A percentile compares a stretch with the other conserved stretches of the same genome.
phyloP scores from a whole-genome alignment of 306 rosid species.

The Mimosa bimucronata region DNA sequence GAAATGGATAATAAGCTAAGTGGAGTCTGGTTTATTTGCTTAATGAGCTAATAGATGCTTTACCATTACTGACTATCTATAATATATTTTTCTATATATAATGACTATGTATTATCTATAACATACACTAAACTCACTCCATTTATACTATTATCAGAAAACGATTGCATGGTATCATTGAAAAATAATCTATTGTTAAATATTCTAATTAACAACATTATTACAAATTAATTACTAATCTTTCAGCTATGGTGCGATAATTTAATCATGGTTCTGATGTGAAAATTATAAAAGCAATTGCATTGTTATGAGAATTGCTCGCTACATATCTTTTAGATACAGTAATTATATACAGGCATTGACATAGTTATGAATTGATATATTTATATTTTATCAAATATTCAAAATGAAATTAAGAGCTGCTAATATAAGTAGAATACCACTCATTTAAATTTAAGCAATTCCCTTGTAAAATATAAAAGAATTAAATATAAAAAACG shows the following conservation, averaged over 20 bases:
- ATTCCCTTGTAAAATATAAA: neutral
- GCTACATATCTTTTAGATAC: neutral
- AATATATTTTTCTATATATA: too few relatives aligned
- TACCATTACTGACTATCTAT: neutral
- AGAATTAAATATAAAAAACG: neutral
- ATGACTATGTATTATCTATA: too few relatives aligned
- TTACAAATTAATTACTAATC: too few relatives aligned
- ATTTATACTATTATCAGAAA: too few relatives aligned
- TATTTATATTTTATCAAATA: neutral
- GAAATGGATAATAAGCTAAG: neutral
- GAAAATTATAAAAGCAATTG: too few relatives aligned
- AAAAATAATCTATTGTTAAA: too few relatives aligned
- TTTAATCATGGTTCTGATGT: too few relatives aligned
- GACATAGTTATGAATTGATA: neutral
- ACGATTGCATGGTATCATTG: neutral
- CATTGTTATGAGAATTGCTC: neutral
- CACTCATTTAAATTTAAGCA: neutral
- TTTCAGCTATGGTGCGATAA: too few relatives aligned
- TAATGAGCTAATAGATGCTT: neutral
- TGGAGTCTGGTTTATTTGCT: neutral
- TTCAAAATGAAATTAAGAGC: neutral
- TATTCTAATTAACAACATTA: too few relatives aligned
- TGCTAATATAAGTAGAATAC: neutral
- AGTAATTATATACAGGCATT: too few relatives aligned
- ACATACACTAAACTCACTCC: too few relatives aligned